Evolutionary conservation across 305 asterid genomes (phyloP), one percentile per base, ranked within the genome.

Genomic region (Caryopteris hybrid): DNA sequence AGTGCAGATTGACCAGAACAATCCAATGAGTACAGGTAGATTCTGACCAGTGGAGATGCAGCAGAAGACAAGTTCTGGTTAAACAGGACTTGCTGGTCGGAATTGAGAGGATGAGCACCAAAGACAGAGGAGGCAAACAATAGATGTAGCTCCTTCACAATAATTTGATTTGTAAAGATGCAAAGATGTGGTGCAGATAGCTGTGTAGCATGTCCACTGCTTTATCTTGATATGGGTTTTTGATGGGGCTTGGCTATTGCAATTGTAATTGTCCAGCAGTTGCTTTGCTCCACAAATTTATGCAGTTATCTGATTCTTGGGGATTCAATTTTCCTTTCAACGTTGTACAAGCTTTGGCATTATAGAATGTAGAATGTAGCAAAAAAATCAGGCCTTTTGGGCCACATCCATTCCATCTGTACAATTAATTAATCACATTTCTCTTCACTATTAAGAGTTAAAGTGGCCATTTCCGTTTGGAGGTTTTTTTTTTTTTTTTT

Each of bases 1-100:
- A 84, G 80, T 84, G 93, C 84, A 84, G 75, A 65, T 63, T 86
- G 62, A 86, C 88, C 21, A 73, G 85, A 42, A 86, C 88, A 22
- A 86, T 86, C 55, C 92, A 86, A 33, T 86, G 84, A 85, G 12
- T 10, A 33, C 51, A n/a, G n/a, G n/a, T n/a, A n/a, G n/a, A n/a
- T n/a, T n/a, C n/a, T n/a, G n/a, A n/a, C n/a, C n/a, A n/a, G n/a
- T 20, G 3, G 20, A 17, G 41, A 46, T 13, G 14, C 56, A 33
- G 48, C 31, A 61, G 17, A 20, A 63, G n/a, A n/a, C n/a, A n/a
- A n/a, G n/a, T n/a, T n/a, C n/a, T n/a, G n/a, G n/a, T n/a, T n/a
- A n/a, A n/a, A n/a, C n/a, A n/a, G n/a, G n/a, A n/a, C n/a, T n/a
- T n/a, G n/a, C n/a, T n/a, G n/a, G n/a, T n/a, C n/a, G n/a, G n/a